Percentiles rank a stretch among this genome's conserved stretches.
phyloP scores from a whole-genome alignment of 2,329 filamentous ascomycete genomes.

The Scedosporium dehoogii region DNA sequence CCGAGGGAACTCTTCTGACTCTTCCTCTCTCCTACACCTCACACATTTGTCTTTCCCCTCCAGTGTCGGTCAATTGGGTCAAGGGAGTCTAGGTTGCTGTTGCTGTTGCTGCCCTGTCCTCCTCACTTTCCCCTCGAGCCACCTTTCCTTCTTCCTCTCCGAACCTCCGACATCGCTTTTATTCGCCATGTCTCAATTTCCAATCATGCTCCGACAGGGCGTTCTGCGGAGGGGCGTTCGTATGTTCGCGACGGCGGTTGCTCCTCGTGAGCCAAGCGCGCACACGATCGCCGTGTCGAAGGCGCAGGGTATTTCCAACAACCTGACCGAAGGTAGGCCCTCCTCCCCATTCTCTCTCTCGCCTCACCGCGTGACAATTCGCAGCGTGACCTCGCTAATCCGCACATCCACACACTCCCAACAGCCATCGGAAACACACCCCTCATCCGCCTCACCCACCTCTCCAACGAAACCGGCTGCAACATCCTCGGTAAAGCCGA shows the following conservation, averaged over 20 bases:
- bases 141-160: neutral
- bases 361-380: neutral
- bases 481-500: slow-evolving; percentile 93
- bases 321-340: slow-evolving; percentile 69
- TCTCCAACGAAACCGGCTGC: slow-evolving; percentile 87
- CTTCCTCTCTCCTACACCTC: too few relatives aligned
- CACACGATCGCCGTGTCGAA: slow-evolving; percentile 65
- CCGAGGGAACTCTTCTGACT: too few relatives aligned
- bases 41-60: too few relatives aligned
- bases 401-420: neutral
- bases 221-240: slow-evolving; percentile 45
- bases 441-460: slow-evolving; percentile 76
- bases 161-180: neutral
- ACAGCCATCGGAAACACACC: slow-evolving; percentile 95
- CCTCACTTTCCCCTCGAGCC: neutral
- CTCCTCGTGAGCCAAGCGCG: slow-evolving; percentile 36
- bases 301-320: slow-evolving; percentile 68
- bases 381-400: neutral
- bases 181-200: neutral
- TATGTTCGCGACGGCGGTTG: slow-evolving; percentile 54
- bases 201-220: neutral
- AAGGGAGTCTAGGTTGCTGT: neutral
- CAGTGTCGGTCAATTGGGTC: neutral
- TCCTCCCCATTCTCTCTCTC: neutral
- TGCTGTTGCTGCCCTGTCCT: neutral